phyloP scores from a whole-genome alignment of 495 filamentous ascomycete species.

The Saxophila tyrrhenica region DNA sequence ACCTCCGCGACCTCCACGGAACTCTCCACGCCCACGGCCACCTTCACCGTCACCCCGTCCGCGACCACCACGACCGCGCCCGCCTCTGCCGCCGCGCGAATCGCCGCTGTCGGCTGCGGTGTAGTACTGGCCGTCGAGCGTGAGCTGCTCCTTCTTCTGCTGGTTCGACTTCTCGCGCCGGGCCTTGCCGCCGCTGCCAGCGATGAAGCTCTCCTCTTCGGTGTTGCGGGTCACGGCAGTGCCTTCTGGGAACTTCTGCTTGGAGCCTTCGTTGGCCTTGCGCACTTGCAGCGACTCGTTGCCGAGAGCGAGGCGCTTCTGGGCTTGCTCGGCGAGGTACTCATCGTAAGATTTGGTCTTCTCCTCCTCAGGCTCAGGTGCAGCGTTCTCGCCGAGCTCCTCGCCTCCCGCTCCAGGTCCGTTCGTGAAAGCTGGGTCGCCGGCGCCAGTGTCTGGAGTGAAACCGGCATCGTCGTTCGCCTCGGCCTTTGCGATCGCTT shows the following conservation, averaged over 20 bases:
- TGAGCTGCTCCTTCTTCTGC: conserved; percentile 75
- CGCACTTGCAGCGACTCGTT: conserved; percentile 49
- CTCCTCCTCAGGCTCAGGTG: conserved; percentile 59
- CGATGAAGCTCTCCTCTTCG: conserved; percentile 62
- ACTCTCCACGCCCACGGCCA: conserved; percentile 24
- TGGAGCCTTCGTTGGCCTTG: conserved; percentile 87
- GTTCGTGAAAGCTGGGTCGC: conserved; percentile 27
- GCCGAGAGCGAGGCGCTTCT: conserved; percentile 68
- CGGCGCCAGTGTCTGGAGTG: conserved; percentile 30
- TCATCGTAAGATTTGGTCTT: conserved; percentile 79
- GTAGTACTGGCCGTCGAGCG: conserved; percentile 53
- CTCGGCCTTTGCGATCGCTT: conserved; percentile 60
- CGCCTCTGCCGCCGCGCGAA: conserved; percentile 33
- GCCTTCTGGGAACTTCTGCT: conserved; percentile 76
- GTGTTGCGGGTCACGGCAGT: conserved; percentile 65
- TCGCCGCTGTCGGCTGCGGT: conserved; percentile 9
- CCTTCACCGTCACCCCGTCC: conserved; percentile 16
- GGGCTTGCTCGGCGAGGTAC: conserved; percentile 77
- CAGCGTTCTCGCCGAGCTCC: conserved; percentile 20
- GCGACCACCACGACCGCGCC: conserved; percentile 20
- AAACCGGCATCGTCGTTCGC: conserved; percentile 25
- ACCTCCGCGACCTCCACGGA: conserved; percentile 25
- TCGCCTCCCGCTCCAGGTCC: conserved; percentile 36
- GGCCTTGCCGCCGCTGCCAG: conserved; percentile 63
- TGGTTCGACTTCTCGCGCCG: conserved; percentile 83